Base-by-base conservation (phyloP, 2,329 filamentous ascomycete species). In the Lasiodiplodia gonubiensis region DNA sequence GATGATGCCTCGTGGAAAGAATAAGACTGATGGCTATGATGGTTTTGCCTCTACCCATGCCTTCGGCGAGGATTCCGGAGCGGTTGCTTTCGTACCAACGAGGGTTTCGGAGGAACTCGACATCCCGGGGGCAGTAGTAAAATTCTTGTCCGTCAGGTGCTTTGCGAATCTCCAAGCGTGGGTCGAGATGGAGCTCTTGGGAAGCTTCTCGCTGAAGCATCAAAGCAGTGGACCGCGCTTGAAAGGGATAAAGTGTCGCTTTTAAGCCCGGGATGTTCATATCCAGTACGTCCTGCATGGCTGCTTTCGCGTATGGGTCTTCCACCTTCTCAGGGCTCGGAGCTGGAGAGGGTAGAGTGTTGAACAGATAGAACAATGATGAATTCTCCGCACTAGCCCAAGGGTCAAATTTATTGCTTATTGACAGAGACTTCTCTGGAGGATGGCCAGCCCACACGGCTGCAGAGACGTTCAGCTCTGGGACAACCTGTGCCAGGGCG, bases 141-240 rank as follows among this genome's bases (percentile, higher is more conserved):
- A 89, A 97, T 0, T 73, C 71, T 0, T 79, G 75, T 0, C 89
- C 90, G 4, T 84, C 79, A 35, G 92, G 91, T 60, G 91, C 89
- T 2, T 74, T 73, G 1, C 88, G 81, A 4, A 79, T 71, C 61
- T 89, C 85, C 2, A 97, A 80, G 5, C 94, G 86, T 11, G 94
- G 92, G 76, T 97, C 94, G 10, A 93, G 79, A 6, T 88, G 81
- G 33, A 86, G 82, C 5, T 84, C 83, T 0, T 91, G 88, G 25
- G 88, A 85, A 6, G 85, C 79, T 78, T 98, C 94, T 64, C 90
- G 89, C 75, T 95, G 90, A 21, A 97, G 80, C 93, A 98, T 97
- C 33, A 90, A 76, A 4, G 92, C 92, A 0, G 91, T 90, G 0
- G 93, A 94, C 53, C 90, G 86, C 61, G 89, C 86, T 76, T 98